Evolutionary conservation across 1,139 yeast genomes (phyloP), one percentile per base, ranked within the genome.

Genomic region (Saccharomycopsis hybrid): DNA sequence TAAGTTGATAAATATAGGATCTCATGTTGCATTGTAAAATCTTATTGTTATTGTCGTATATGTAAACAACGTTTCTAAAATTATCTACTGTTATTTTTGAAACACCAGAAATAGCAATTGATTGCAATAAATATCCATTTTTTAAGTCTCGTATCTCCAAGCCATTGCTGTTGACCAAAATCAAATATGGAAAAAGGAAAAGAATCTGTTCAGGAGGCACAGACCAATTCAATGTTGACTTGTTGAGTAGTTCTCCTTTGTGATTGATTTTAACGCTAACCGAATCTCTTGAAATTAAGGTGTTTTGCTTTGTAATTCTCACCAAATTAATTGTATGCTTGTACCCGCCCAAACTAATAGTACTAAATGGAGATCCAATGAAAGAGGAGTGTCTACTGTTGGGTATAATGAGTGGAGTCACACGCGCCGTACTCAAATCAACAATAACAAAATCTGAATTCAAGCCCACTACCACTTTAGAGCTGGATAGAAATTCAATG

Each of bases 171-270:
- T 69, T 68, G 2, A 72, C 59, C 1, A 69, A 57, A n/a, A 78
- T 55, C 11, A 78, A 55, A 56, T 78, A 80, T 1, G 85, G 85
- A 41, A 65, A 59, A 46, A 77, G 62, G 43, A 64, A 66, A 7
- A 67, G 58, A 2, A 73, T 63, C 37, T 56, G 60, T 13, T 59
- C 55, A 2, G 76, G 77, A 9, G 65, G 57, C 1, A 64, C 55
- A 2, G 59, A 49, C 50, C 73, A 59, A 43, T 64, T 64, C 1
- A 67, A 58, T 5, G 58, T 61, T 13, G 67, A 61, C 4, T 60
- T 49, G 52, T 49, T 51, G 3, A 61, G 54, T 30, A 60, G 52
- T 32, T 60, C 59, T 2, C 59, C 52, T 27, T 55, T 50, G 11
- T 53, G 51, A 44, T 59, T 57, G 5, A 62, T 51, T 36, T 62